A percentile compares a stretch with the other conserved stretches of the same genome.
Conservation (phyloP, 2,329 filamentous ascomycete species). For the Curvularia spicifera region DNA sequence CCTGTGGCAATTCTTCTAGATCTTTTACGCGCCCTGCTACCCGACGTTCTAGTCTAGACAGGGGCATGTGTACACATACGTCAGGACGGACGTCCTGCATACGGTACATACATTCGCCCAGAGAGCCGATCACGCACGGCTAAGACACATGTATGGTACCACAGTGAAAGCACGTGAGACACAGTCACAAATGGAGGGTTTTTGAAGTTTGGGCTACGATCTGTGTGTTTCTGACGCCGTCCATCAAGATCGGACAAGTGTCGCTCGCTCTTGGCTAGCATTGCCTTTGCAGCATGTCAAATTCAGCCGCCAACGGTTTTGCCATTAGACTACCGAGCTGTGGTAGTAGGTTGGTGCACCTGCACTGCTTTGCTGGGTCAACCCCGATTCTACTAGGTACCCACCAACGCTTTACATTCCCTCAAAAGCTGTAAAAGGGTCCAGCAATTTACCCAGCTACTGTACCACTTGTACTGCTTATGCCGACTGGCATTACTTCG, state of each 20-base stretch:
- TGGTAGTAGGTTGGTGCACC: conserved; percentile 6
- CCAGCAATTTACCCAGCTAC: conserved; percentile 11
- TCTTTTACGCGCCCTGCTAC: conserved; percentile 2
- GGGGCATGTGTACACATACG: neutral
- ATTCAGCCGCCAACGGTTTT: conserved; percentile 12
- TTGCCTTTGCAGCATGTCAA: conserved; percentile 7
- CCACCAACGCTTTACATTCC: neutral
- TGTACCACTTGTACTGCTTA: neutral
- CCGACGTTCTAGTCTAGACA: conserved; percentile 5
- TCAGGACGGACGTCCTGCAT: neutral
- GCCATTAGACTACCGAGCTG: neutral
- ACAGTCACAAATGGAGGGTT: neutral
- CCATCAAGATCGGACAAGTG: conserved; percentile 6
- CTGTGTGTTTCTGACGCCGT: neutral
- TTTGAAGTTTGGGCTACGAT: conserved; percentile 3
- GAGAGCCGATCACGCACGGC: neutral
- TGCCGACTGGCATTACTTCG: conserved; percentile 15
- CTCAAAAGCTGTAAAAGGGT: conserved; percentile 5
- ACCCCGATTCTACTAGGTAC: neutral
- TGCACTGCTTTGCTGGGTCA: conserved; percentile 12
- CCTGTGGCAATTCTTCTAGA: conserved; percentile 8
- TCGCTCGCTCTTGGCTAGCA: conserved; percentile 4
- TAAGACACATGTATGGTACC: neutral
- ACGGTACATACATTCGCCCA: neutral
- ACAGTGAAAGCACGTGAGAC: neutral